Percentiles rank a stretch among this genome's conserved stretches.
Evolutionary conservation across 2,329 filamentous ascomycete genomes (phyloP).

Genomic region (Aureobasidium lini): DNA sequence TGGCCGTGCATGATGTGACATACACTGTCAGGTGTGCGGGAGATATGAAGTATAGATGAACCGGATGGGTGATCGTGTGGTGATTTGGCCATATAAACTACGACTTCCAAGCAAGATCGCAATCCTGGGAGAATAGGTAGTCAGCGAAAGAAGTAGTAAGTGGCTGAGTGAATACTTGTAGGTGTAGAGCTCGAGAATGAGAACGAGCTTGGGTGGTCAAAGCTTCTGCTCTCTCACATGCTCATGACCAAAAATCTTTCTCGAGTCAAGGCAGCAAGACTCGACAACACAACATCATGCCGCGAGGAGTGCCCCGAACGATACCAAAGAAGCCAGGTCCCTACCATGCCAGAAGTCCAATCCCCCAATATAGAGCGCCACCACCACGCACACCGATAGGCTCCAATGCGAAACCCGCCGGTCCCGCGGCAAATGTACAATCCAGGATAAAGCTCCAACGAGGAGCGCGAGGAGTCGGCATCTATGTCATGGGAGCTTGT

Average conservation of each 20-base stretch:
- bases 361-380: neutral
- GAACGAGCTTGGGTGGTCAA: neutral
- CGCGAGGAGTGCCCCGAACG: conserved; percentile 3
- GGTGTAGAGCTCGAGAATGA: neutral
- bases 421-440: conserved; percentile 16
- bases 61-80: too few species aligned
- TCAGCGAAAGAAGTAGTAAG: too few species aligned
- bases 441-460: conserved; percentile 3
- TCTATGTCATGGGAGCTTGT: conserved; percentile 16
- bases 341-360: neutral
- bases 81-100: too few species aligned
- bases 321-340: conserved; percentile 11
- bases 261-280: neutral
- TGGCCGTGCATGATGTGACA: too few species aligned
- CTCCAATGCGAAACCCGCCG: conserved; percentile 14
- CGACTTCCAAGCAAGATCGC: too few species aligned
- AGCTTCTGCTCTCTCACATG: conserved; percentile 1
- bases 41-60: too few species aligned
- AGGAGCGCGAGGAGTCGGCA: conserved; percentile 8
- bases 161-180: too few species aligned
- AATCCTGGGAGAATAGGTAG: too few species aligned
- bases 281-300: neutral
- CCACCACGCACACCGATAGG: neutral
- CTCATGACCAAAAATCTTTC: neutral
- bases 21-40: too few species aligned